Conservation (phyloP, 2,329 filamentous ascomycete species). For the Thelonectria olida region DNA sequence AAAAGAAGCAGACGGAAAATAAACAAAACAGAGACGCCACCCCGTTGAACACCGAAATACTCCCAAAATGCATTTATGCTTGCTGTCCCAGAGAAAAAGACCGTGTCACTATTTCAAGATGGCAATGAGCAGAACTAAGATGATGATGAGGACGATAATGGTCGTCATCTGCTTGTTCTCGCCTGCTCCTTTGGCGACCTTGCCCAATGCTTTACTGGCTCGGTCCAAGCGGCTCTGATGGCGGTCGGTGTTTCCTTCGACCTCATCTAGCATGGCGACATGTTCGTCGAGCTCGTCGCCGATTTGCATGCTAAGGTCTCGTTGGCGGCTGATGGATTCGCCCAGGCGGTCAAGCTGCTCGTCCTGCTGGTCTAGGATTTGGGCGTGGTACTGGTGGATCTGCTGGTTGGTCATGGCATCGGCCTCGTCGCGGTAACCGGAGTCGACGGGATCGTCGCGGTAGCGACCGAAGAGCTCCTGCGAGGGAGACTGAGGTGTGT, state of each 20-base stretch:
- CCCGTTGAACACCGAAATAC: conserved; percentile 29
- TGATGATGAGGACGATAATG: conserved; percentile 82
- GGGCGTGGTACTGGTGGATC: conserved; percentile 84
- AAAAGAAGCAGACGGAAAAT: neutral
- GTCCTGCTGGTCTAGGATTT: conserved; percentile 88
- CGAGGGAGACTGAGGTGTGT: conserved; percentile 59
- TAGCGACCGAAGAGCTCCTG: conserved; percentile 67
- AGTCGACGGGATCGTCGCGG: conserved; percentile 72
- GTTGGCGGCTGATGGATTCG: conserved; percentile 86
- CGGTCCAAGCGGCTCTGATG: conserved; percentile 80
- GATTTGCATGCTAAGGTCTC: conserved; percentile 94
- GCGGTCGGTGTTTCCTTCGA: conserved; percentile 83
- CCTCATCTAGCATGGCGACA: conserved; percentile 87
- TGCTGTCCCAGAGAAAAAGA: conserved; percentile 20
- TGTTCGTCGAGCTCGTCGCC: conserved; percentile 95
- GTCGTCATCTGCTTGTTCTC: conserved; percentile 89
- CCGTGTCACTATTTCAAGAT: conserved; percentile 71
- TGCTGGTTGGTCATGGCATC: conserved; percentile 78
- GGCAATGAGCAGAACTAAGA: conserved; percentile 83
- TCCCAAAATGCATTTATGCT: conserved; percentile 28
- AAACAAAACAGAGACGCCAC: conserved; percentile 4
- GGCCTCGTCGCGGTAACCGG: conserved; percentile 70
- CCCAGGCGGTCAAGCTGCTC: conserved; percentile 89
- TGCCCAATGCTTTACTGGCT: conserved; percentile 76
- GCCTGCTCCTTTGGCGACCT: conserved; percentile 76